Percentiles rank a stretch among this genome's conserved stretches.
These are phyloP conservation scores for Pseudocercospora crystallina DNA, from an alignment of 2,329 filamentous ascomycete species.

Conservation along the genomic window DNA sequence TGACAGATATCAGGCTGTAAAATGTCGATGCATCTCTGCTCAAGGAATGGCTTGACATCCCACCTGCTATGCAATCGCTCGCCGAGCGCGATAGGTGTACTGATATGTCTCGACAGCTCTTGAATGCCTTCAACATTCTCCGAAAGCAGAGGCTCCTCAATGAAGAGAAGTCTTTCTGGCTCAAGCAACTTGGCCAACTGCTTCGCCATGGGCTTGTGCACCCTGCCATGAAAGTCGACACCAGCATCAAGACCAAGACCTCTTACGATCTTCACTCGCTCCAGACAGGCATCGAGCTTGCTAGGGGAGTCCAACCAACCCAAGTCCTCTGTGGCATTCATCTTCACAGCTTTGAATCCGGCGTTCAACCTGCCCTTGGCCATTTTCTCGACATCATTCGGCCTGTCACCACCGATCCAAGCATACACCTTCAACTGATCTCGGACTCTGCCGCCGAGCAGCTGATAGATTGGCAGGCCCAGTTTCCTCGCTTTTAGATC, in stretches of 20 bases:
- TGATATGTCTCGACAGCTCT: constrained; percentile 57
- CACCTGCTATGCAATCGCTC: constrained; percentile 71
- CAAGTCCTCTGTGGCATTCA: constrained; percentile 76
- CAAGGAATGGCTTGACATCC: constrained; percentile 72
- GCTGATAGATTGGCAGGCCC: constrained; percentile 68
- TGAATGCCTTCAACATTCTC: constrained; percentile 68
- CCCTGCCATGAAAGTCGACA: constrained; percentile 74
- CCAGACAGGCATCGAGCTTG: constrained; percentile 61
- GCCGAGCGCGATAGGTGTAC: constrained; percentile 68
- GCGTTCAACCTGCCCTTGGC: constrained; percentile 56
- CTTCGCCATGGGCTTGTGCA: constrained; percentile 77
- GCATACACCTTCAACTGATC: constrained; percentile 70
- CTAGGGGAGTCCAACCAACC: constrained; percentile 73
- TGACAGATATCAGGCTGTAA: constrained; percentile 75
- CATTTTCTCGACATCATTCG: constrained; percentile 59
- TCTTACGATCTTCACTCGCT: constrained; percentile 68
- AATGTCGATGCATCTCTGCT: constrained; percentile 67
- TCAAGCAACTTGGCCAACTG: constrained; percentile 68
- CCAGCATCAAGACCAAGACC: constrained; percentile 69
- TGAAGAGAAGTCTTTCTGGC: constrained; percentile 68
- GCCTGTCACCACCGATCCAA: constrained; percentile 76
- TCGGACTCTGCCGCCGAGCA: constrained; percentile 72
- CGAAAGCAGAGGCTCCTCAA: constrained; percentile 70
- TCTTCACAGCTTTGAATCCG: constrained; percentile 69
- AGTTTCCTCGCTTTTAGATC: constrained; percentile 68